Base-by-base conservation (phyloP, 2,329 filamentous ascomycete genomes). In the Biscogniauxia mediterranea region DNA sequence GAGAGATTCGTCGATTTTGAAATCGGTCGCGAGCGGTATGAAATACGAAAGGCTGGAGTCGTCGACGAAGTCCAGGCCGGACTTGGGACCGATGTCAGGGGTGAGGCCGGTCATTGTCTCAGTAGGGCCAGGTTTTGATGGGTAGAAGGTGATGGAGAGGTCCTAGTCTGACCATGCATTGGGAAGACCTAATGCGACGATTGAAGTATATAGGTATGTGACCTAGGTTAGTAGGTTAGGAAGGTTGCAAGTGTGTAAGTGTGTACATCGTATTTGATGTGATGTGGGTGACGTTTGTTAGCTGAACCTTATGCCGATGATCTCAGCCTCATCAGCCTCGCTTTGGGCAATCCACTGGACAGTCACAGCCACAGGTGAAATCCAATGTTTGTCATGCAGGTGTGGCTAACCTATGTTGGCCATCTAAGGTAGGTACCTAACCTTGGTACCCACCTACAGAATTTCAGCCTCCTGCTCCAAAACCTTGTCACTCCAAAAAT, bases 11-110 rank as follows among this genome's bases (percentile, higher is more conserved):
- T 86, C 82, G 42, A 87, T 78, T 50, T 82, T 75, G 58, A 87
- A 77, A 46, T 83, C 71, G 59, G 85, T 87, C 20, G 81, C 76
- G 55, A 81, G 77, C 9, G 87, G 87, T 55, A 90, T 77, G 52
- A 89, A 78, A 66, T 88, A 88, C 46, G 82, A 81, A 59, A 90
- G 77, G 61, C 84, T 80, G 3, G 87, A 85, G 62, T 81, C 78
- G 61, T 88, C 83, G 54, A 85, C 77, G 70, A 89, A 85, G 66
- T 79, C 78, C 15, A 75, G 66, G 57, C 66, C 76, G 55, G 69
- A 74, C 67, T 70, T 66, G 64, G 61, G 60, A 64, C 66, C 78
- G 66, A 64, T 71, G 70, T 75, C 71, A 56, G 69, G 56, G 19
- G 61, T 66, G 57, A 59, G 58, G 46, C 68, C 69, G 52, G 66